Base-by-base conservation (phyloP, 768 basidiomycete genomes). In the Mycena venus region DNA sequence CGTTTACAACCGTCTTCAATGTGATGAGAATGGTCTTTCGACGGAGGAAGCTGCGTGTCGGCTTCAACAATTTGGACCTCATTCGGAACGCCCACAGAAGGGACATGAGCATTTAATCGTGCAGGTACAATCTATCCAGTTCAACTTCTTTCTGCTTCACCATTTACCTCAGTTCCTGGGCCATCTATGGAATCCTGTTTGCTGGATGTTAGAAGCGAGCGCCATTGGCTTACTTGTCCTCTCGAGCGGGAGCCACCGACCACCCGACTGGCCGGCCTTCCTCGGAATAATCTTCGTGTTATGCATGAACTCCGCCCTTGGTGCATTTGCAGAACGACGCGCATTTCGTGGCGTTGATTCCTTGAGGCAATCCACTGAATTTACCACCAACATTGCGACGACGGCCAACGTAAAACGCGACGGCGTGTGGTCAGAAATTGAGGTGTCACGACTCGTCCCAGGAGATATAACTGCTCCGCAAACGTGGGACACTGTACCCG, bases 151-250 rank as follows among this genome's bases (percentile, higher is more conserved):
- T 53, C 36, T 27, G 23, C 40, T 3, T 61, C 42, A n/a, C n/a
- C 47, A 23, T 58, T n/a, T 23, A 29, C 42, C n/a, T n/a, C n/a
- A 95, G 94, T 96, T 97, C 84, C 85, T 96, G 78, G 92, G 92
- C 83, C 98, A 98, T 90, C 98, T 99, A 97, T 99, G 97, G 97
- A 99, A 99, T 87, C 97, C 97, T 44, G 88, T 99, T 12, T 99
- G 96, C 47, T 99, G 97, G 97, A 97, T 99, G 84, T 98, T 99
- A 96, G 97, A 98, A 86, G 96, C 93, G 72, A 96, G 96, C 42
- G 95, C 96, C 14, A 88, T 96, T 25, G 96, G 96, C 76, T 96
- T 97, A 60, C 98, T 99, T 83, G 96, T 91, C 51, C 91, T 99
- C 38, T 98, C 97, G 67, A 99, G 99, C 84, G 97, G 97, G 84